These are phyloP conservation scores for Onygena corvina DNA, from an alignment of 2,329 filamentous ascomycete genomes.

Conservation along the genomic window DNA sequence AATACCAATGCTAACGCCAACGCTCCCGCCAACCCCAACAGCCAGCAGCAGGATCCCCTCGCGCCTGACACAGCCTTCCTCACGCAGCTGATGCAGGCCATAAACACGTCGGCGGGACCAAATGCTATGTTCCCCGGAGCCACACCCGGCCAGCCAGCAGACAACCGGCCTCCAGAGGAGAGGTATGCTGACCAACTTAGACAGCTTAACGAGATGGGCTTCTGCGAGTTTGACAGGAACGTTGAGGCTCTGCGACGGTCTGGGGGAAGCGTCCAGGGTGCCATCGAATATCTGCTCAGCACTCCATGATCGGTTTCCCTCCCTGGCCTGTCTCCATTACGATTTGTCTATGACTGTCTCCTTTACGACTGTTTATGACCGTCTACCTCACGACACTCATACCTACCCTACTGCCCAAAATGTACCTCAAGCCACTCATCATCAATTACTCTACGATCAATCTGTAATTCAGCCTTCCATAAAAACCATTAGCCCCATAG, in stretches of 20 bases:
- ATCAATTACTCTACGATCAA: too few relatives aligned
- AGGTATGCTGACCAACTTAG: constrained; percentile 79
- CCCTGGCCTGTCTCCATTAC: too few relatives aligned
- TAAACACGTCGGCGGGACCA: constrained; percentile 25
- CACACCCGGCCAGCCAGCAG: constrained; percentile 45
- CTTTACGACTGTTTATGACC: too few relatives aligned
- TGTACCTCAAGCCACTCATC: too few relatives aligned
- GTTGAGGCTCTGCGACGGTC: constrained; percentile 75
- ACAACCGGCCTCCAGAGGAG: constrained; percentile 86
- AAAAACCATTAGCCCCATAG: too few relatives aligned
- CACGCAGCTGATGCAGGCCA: constrained; percentile 43
- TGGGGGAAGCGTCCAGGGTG: constrained; percentile 88
- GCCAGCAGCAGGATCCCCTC: constrained; percentile 39
- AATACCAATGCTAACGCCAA: constrained; percentile 4
- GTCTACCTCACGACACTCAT: too few relatives aligned
- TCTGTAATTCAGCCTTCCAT: too few relatives aligned
- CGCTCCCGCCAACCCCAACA: constrained; percentile 14
- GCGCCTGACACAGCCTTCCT: constrained; percentile 50
- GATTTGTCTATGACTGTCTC: too few relatives aligned
- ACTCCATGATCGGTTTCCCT: constrained; percentile 19
- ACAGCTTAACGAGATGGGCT: constrained; percentile 97
- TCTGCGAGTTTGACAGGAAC: constrained; percentile 92
- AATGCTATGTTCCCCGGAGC: constrained; percentile 32
- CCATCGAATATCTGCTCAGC: constrained; percentile 32
- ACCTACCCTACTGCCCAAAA: too few relatives aligned